These are phyloP conservation scores for Conticribra weissflogii DNA, from an alignment of 108 stramenopile genomes.

Conservation along the genomic window DNA sequence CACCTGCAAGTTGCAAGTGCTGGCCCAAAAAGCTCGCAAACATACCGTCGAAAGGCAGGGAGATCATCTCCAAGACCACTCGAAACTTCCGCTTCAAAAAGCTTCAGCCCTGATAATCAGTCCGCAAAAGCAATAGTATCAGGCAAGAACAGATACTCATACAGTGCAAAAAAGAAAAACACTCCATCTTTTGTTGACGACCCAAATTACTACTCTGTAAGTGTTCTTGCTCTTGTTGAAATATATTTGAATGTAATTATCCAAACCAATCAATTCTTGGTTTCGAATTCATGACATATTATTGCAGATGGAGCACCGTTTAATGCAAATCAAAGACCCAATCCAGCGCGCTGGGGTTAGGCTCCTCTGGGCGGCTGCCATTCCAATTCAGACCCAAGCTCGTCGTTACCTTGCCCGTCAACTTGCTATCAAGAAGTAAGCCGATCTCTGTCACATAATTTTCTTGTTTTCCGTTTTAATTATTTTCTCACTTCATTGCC, in stretches of 20 bases:
- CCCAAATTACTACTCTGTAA: constrained; percentile 43
- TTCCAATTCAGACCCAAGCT: constrained; percentile 78
- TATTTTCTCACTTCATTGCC: not conserved
- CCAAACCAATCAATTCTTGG: not conserved
- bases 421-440: constrained; percentile 58
- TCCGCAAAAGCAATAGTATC: constrained; percentile 4
- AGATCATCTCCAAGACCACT: constrained; percentile 8
- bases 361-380: constrained; percentile 76
- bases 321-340: constrained; percentile 71
- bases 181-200: constrained; percentile 35
- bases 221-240: not conserved
- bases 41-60: constrained; percentile 15
- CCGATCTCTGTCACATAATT: not conserved
- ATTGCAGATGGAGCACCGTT: constrained; percentile 36
- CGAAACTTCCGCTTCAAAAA: not conserved
- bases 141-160: constrained; percentile 3
- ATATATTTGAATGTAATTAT: not conserved
- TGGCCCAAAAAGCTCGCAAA: too few species aligned
- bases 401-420: constrained; percentile 72
- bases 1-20: not conserved
- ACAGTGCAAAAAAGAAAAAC: constrained; percentile 19
- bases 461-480: not conserved
- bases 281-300: not conserved
- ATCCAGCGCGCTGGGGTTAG: constrained; percentile 79
- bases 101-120: constrained; percentile 12